Evolutionary conservation across 2,329 filamentous ascomycete species (phyloP).

Genomic region (Ascochyta viciae-villosae): DNA sequence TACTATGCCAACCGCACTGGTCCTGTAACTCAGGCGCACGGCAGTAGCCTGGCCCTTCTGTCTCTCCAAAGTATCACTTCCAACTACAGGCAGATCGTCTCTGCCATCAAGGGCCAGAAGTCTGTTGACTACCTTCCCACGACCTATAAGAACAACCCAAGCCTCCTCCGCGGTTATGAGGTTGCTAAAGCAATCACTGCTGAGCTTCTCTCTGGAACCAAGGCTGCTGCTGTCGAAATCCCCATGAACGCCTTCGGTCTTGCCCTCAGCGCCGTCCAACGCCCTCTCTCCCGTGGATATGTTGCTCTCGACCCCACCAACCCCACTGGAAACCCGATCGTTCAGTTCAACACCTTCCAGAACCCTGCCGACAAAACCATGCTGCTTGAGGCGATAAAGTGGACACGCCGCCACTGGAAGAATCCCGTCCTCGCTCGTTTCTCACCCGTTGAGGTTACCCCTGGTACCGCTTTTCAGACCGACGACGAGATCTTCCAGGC

Average conservation of each 20-base stretch:
- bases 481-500: conserved; percentile 38
- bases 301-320: conserved; percentile 47
- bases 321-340: conserved; percentile 38
- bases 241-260: conserved; percentile 36
- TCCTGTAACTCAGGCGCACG: conserved; percentile 34
- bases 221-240: conserved; percentile 43
- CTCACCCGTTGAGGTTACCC: conserved; percentile 38
- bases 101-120: conserved; percentile 28
- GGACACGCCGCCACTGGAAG: conserved; percentile 45
- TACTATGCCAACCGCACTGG: conserved; percentile 40
- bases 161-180: conserved; percentile 24
- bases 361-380: conserved; percentile 50
- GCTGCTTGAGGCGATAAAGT: conserved; percentile 44
- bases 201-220: conserved; percentile 21
- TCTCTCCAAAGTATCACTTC: conserved; percentile 25
- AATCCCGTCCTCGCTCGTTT: conserved; percentile 40
- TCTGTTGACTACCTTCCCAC: conserved; percentile 25
- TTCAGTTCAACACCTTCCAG: conserved; percentile 44
- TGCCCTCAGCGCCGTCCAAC: conserved; percentile 29
- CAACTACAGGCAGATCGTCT: conserved; percentile 25
- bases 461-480: conserved; percentile 25
- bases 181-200: conserved; percentile 32
- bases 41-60: conserved; percentile 31
- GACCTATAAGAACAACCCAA: conserved; percentile 31
- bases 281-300: conserved; percentile 46